Base-by-base conservation (phyloP, 2,329 filamentous ascomycete genomes). In the Monilinia fructigena region DNA sequence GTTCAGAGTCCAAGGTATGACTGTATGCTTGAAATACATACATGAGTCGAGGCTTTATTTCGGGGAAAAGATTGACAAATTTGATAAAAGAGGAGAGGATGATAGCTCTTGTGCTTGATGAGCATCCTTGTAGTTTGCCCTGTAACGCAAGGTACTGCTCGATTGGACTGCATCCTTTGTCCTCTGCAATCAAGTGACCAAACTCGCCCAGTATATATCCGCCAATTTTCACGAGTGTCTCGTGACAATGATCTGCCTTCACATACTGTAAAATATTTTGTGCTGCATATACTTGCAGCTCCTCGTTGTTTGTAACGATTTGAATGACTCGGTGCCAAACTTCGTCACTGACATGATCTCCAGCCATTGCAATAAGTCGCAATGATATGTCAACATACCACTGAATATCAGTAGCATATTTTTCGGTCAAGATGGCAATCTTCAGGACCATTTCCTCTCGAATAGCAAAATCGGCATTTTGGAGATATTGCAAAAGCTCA, bases 351-450 rank as follows among this genome's bases (percentile, higher is more conserved):
- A 99, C 94, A 77, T 99, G 95, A 75, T 99, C 95, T 72, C 95
- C 95, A 3, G 96, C 95, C 87, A 98, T 93, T 67, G 94, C 93
- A 67, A 99, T 93, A 63, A 99, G 85, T 66, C 94, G 88, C 71
- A 99, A 83, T 14, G 95, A 97, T 72, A 98, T 97, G 76, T 99
- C 94, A 69, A 99, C 96, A 78, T 99, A 99, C 95, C 95, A 99
- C 80, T 98, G 94, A 26, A 97, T 92, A 75, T 99, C 95, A 0
- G 93, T 97, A 31, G 95, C 95, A 77, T 99, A 99, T 77, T 98
- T 98, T 77, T 99, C 95, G 0, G 96, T 98, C 70, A 99, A 79
- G 75, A 99, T 99, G 63, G 95, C 95, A 78, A 99, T 97, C 80
- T 99, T 99, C 70, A 99, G 83, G 4, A 98, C 95, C 95, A 99